Percentiles rank a stretch among this genome's conserved stretches.
These are phyloP conservation scores for Fusarium staphyleae DNA, from an alignment of 2,329 filamentous ascomycete genomes.

Conservation along the genomic window DNA sequence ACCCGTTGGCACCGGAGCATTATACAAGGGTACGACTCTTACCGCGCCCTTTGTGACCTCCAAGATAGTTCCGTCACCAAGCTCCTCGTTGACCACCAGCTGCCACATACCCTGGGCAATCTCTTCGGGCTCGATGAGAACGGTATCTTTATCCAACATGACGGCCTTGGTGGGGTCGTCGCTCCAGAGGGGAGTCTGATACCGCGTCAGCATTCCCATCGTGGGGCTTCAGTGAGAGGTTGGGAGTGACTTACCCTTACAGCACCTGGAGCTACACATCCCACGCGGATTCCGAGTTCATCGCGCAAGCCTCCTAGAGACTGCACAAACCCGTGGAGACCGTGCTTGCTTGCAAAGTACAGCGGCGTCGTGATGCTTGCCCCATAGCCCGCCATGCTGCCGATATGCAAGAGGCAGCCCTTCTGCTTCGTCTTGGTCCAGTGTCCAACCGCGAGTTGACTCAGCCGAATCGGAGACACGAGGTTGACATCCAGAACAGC, in stretches of 20 bases:
- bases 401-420: slow-evolving; percentile 45
- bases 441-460: slow-evolving; percentile 49
- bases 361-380: slow-evolving; percentile 44
- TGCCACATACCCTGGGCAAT: slow-evolving; percentile 45
- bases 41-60: slow-evolving; percentile 40
- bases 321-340: slow-evolving; percentile 47
- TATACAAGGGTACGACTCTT: slow-evolving; percentile 42
- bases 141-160: slow-evolving; percentile 38
- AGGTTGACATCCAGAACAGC: slow-evolving; percentile 49
- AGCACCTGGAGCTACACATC: slow-evolving; percentile 46
- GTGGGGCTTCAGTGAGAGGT: no score
- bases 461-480: slow-evolving; percentile 47
- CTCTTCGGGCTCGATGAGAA: slow-evolving; percentile 44
- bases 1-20: slow-evolving; percentile 38
- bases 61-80: slow-evolving; percentile 45
- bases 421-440: slow-evolving; percentile 45
- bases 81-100: slow-evolving; percentile 35
- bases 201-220: background rate
- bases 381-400: slow-evolving; percentile 46
- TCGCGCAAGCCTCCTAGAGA: slow-evolving; percentile 43
- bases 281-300: slow-evolving; percentile 44
- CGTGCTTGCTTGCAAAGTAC: slow-evolving; percentile 50
- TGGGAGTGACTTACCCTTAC: slow-evolving; percentile 38
- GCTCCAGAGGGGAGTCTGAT: slow-evolving; percentile 45
- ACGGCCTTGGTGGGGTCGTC: slow-evolving; percentile 43